phyloP scores from a whole-genome alignment of 495 filamentous ascomycete genomes.

The Diplogelasinospora grovesii region DNA sequence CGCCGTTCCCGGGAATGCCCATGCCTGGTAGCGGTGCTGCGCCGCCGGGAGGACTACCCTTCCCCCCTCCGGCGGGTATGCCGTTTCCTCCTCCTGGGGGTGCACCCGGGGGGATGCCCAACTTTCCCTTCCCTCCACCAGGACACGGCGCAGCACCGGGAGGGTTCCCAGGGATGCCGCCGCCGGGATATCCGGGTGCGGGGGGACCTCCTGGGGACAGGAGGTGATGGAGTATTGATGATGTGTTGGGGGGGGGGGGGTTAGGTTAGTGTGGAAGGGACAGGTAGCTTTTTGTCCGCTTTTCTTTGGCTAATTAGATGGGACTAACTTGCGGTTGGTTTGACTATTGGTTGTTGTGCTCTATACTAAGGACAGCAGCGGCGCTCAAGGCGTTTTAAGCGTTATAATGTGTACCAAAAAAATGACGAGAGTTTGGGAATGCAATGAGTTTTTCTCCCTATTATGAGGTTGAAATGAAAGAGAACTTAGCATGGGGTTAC shows the following conservation, averaged over 20 bases:
- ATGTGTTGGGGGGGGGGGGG: not conserved
- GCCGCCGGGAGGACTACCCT: conserved; percentile 48
- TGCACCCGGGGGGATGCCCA: conserved; percentile 38
- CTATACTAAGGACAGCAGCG: no score
- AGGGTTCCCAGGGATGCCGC: conserved; percentile 30
- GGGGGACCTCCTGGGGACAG: conserved; percentile 20
- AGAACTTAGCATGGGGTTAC: no score
- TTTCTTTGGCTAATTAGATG: no score
- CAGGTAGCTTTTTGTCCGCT: not conserved
- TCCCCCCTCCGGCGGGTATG: conserved; percentile 52
- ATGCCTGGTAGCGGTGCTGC: conserved; percentile 33
- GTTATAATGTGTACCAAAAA: no score
- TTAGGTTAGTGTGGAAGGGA: not conserved
- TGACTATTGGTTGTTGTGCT: no score
- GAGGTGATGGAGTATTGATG: conserved; percentile 8
- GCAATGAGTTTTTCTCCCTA: no score
- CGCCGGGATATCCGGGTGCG: conserved; percentile 15
- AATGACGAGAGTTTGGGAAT: no score
- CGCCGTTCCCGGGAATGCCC: conserved; percentile 58
- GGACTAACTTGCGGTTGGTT: no score
- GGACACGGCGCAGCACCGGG: conserved; percentile 23
- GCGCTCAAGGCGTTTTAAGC: no score
- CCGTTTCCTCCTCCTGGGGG: conserved; percentile 27
- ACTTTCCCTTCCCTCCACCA: conserved; percentile 30
- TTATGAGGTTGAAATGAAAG: no score